Base-by-base conservation (phyloP, 2,329 filamentous ascomycete species). In the Colletotrichum gigasporum region DNA sequence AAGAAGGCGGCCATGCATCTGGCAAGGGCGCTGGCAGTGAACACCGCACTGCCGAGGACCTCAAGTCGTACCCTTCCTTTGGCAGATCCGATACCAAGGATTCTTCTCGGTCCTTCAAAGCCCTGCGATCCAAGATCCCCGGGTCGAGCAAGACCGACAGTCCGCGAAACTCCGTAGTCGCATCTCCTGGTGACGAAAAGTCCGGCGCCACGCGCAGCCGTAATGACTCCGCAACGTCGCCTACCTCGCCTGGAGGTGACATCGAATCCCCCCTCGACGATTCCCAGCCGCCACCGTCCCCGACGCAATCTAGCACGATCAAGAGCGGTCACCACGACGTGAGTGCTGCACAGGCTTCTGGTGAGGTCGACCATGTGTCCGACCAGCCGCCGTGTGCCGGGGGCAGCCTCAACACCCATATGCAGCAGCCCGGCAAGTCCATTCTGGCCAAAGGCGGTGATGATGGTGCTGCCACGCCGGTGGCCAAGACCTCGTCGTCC, bases 281-380 rank as follows among this genome's bases (percentile, higher is more conserved):
- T 62, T 68, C 84, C 70, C 74, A 88, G 74, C 81, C 89, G 12
- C 95, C 94, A 3, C 94, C 94, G n/a, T 97, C 94, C 2, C 94
- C 94, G 3, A 90, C 95, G 18, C 90, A 95, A 71, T 93, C 92
- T 22, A 85, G 88, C 41, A 91, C 91, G 11, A 80, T 94, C 67
- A 90, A 89, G 71, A 63, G 47, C 22, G 82, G 86, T 45, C 89
- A 92, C 69, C 90, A 93, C 72, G 90, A 94, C 76, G 88, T 97
- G 42, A 87, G 86, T 73, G 91, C 91, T 47, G 94, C 94, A 42
- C 92, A 96, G 77, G 88, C 91, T 55, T 91, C 89, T 51, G 94
- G 95, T 59, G 96, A 99, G 77, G 94, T 99, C 41, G 96, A 97
- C 72, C 90, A 94, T 70, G 94, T 99, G 18, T 98, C 95, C 12